Evolutionary conservation across 2,329 filamentous ascomycete genomes (phyloP).

Genomic region (Nemania sp.): DNA sequence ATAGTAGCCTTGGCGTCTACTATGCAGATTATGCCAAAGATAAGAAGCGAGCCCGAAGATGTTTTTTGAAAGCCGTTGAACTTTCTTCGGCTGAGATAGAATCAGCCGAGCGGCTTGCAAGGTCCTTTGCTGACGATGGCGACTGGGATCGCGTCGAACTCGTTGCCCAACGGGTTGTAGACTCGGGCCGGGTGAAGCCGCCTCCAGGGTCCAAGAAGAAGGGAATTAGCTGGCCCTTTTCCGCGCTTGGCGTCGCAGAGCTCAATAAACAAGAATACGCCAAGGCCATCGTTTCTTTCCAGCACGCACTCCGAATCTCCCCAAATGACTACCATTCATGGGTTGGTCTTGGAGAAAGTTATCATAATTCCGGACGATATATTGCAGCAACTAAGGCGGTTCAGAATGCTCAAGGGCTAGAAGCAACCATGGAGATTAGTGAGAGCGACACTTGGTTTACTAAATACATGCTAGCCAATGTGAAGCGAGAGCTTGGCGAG

Average conservation of each 20-base stretch:
- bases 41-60: constrained; percentile 85
- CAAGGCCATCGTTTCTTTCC: constrained; percentile 90
- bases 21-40: constrained; percentile 93
- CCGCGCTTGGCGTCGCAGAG: constrained; percentile 92
- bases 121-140: constrained; percentile 85
- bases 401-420: constrained; percentile 82
- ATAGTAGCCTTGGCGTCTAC: constrained; percentile 89
- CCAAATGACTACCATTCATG: constrained; percentile 94
- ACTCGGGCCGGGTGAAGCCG: constrained; percentile 92
- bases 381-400: constrained; percentile 96
- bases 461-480: constrained; percentile 95
- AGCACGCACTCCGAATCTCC: constrained; percentile 84
- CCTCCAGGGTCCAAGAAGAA: constrained; percentile 93
- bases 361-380: constrained; percentile 92
- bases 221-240: constrained; percentile 95
- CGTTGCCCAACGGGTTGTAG: constrained; percentile 88
- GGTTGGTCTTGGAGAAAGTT: constrained; percentile 97
- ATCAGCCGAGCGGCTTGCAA: constrained; percentile 87
- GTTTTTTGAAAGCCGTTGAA: constrained; percentile 96
- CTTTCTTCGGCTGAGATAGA: constrained; percentile 87
- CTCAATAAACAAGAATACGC: constrained; percentile 93
- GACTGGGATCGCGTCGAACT: constrained; percentile 98
- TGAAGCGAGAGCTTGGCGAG: constrained; percentile 91
- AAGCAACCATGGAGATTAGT: constrained; percentile 67
- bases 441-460: constrained; percentile 90